Evolutionary conservation across 2,329 filamentous ascomycete genomes (phyloP).

Genomic region (Penicillium sp.): DNA sequence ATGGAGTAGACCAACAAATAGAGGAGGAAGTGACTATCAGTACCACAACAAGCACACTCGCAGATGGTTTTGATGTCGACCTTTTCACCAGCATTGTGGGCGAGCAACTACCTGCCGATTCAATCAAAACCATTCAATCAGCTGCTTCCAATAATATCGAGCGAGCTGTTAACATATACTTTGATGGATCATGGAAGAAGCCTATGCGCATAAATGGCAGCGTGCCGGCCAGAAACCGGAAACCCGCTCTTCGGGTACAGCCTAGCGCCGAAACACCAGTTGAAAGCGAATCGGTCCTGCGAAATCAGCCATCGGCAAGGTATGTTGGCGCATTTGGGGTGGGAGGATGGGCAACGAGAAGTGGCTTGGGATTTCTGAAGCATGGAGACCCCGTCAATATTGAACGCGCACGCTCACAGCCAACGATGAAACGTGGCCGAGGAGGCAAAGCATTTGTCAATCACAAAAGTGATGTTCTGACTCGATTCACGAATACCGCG

Average conservation of each 20-base stretch:
- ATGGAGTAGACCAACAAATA: neutral
- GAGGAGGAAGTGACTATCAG: neutral
- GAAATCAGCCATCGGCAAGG: constrained; percentile 53
- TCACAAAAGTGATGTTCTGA: constrained; percentile 78
- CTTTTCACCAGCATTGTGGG: constrained; percentile 61
- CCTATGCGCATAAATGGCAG: constrained; percentile 10
- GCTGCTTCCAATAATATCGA: constrained; percentile 56
- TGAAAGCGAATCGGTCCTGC: constrained; percentile 15
- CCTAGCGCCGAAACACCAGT: neutral
- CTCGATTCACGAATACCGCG: constrained; percentile 78
- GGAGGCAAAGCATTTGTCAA: constrained; percentile 49
- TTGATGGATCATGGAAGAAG: constrained; percentile 63
- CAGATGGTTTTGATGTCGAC: constrained; percentile 53
- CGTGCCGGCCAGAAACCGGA: constrained; percentile 9
- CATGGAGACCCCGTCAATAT: constrained; percentile 84
- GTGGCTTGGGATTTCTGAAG: constrained; percentile 70
- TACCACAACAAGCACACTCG: neutral
- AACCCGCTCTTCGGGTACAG: constrained; percentile 6
- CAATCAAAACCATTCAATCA: constrained; percentile 50
- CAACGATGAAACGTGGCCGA: constrained; percentile 51
- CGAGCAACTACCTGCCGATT: constrained; percentile 46
- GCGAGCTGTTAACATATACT: constrained; percentile 63
- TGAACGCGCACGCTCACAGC: constrained; percentile 76
- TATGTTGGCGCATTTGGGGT: constrained; percentile 93
- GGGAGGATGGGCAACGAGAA: constrained; percentile 87